A percentile compares a stretch with the other conserved stretches of the same genome.
phyloP scores from a whole-genome alignment of 441 rosid species.

The Biscutella laevigata region DNA sequence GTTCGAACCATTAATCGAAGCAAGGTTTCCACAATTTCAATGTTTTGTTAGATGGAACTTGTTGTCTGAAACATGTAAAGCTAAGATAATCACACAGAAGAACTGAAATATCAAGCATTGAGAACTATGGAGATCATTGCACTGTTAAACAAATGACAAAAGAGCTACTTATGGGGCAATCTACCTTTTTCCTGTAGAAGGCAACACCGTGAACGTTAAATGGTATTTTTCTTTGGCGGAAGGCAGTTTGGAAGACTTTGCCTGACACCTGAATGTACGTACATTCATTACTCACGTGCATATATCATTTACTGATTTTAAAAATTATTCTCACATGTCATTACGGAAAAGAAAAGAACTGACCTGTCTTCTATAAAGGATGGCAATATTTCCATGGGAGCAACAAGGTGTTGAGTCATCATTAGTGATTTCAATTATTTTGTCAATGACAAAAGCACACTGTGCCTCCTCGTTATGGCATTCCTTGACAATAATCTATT shows the following conservation, averaged over 20 bases:
- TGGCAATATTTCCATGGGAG: constrained; percentile 64
- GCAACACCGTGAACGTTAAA: constrained; percentile 92
- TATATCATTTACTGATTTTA: background rate
- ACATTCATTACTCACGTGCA: constrained; percentile 16
- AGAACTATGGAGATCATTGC: background rate
- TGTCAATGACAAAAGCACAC: constrained; percentile 81
- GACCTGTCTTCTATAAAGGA: constrained; percentile 96
- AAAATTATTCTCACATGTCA: background rate
- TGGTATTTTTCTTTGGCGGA: constrained; percentile 88
- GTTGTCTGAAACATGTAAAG: constrained; percentile 6
- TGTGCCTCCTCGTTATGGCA: constrained; percentile 81
- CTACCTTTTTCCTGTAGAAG: constrained; percentile 90
- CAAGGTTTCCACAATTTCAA: too few species aligned
- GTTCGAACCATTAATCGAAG: too few species aligned
- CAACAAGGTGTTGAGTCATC: constrained; percentile 36
- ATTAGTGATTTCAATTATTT: constrained; percentile 60
- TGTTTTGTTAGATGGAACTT: background rate
- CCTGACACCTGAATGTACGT: constrained; percentile 63
- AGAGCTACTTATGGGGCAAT: constrained; percentile 8
- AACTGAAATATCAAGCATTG: background rate
- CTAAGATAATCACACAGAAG: constrained; percentile 1
- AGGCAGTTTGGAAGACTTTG: constrained; percentile 65
- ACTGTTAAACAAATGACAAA: background rate
- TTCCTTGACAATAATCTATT: constrained; percentile 73
- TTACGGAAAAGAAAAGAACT: constrained; percentile 23